Base-by-base conservation (phyloP, 805 yeast genomes). In the Starmerella scarabaei region DNA sequence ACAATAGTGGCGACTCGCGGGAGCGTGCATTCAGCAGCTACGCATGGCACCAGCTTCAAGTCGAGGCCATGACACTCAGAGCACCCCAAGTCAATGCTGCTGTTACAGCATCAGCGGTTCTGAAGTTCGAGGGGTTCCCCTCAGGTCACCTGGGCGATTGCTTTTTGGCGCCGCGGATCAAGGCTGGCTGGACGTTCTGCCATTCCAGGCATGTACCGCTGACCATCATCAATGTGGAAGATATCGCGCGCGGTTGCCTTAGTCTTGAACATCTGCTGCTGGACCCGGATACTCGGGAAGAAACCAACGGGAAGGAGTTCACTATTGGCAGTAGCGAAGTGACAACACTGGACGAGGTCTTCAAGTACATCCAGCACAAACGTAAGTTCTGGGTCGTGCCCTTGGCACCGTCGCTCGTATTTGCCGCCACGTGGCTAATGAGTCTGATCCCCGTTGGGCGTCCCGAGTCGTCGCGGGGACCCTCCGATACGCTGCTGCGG, bases 201-300 rank as follows among this genome's bases (percentile, higher is more conserved):
- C 58, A 54, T 37, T 47, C 53, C 12, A 36, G 48, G 38, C 36
- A 40, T 16, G 45, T 47, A 9, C 58, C 58, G 3, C 30, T 55
- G 15, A 35, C 52, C 4, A 24, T 56, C 51, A 41, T 65, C 54
- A 52, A 55, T 27, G 58, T 56, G 5, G 60, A 56, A 41, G 60
- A 56, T 35, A 48, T 56, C 43, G 56, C 66, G 57, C 39, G 71
- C 63, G 40, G 69, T 56, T 47, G 69, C 65, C 20, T 72, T 59
- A 50, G 68, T 57, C 42, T 52, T 11, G 59, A 54, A 38, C 41
- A 45, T 30, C 37, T 36, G 31, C 47, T 53, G 20, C 37, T 45
- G 19, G 54, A 53, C 37, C 55, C 55, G 18, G 38, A 35, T 2
- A 43, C 56, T 2, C 42, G 42, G 8, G 30, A 15, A 2, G 15